Evolutionary conservation across 805 yeast species (phyloP), one percentile per base, ranked within the genome.

Genomic region (Lipomyces kockii): DNA sequence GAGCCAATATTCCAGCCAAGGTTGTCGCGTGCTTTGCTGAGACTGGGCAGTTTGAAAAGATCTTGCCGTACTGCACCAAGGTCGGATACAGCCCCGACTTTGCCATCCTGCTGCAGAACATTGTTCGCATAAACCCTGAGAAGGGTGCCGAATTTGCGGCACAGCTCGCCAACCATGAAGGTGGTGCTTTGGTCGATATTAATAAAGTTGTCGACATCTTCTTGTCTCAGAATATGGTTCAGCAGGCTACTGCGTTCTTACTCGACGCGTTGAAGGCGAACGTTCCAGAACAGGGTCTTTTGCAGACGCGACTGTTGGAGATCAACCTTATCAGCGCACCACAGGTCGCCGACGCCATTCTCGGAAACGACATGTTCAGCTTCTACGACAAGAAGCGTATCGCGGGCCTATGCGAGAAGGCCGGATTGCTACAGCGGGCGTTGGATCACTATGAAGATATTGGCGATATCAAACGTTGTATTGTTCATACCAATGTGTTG

Each of bases 291-390:
- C 97, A 95, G 77, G 98, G 97, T 20, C 97, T 92, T 76, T 83
- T 95, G 76, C 99, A 95, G 83, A 95, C 99, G 8, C 87, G 97
- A 76, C 86, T 95, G 61, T 85, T 95, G 73, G 99, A 95, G 80
- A 92, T 91, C 73, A 95, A 95, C 79, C 83, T 95, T 78, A 79
- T 91, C 77, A 96, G 93, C 78, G 99, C 99, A 20, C 99, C 99
- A 61, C 99, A 95, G 84, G 99, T 95, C 65, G 99, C 99, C 55
- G 99, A 95, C 80, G 99, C 99, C 25, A 95, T 95, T 73, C 84
- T 95, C 75, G 97, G 98, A 68, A 95, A 94, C 80, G 88, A 89
- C 68, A 94, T 95, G 91, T 95, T 96, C 82, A 87, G 93, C 72
- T 97, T 93, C 78, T 95, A 91, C 79, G 99, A 95, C 79, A 90